Evolutionary conservation across 805 yeast genomes (phyloP).

Genomic region (Cyberlindnera mrakii): DNA sequence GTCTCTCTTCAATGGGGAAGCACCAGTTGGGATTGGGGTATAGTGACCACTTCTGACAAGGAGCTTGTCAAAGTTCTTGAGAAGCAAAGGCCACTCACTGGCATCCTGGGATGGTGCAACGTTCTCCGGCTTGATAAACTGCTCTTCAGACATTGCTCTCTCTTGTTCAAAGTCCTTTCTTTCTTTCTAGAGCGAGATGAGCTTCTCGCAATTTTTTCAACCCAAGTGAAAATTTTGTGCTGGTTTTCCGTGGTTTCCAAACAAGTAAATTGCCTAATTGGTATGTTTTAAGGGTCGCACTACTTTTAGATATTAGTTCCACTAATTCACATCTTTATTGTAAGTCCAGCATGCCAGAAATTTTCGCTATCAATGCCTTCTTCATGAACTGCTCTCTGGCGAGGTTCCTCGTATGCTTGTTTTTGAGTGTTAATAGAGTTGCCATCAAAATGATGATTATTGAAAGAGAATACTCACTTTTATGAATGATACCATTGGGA

Average conservation of each 20-base stretch:
- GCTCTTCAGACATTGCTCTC: slow-evolving; percentile 53
- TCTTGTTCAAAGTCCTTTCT: not conserved
- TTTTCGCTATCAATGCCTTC: slow-evolving; percentile 41
- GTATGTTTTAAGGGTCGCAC: not conserved
- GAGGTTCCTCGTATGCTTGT: slow-evolving; percentile 38
- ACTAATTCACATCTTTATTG: not conserved
- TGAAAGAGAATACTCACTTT: slow-evolving; percentile 16
- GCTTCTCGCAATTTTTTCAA: slow-evolving; percentile 5
- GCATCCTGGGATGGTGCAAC: slow-evolving; percentile 77
- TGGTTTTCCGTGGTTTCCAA: not conserved
- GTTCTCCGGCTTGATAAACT: slow-evolving; percentile 82
- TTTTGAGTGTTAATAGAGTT: slow-evolving; percentile 32
- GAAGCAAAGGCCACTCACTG: slow-evolving; percentile 89
- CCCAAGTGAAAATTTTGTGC: slow-evolving; percentile 1
- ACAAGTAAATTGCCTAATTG: slow-evolving; percentile 1
- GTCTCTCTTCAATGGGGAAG: slow-evolving; percentile 92
- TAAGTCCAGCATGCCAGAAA: slow-evolving; percentile 17
- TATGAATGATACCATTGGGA: slow-evolving; percentile 38
- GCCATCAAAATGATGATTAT: not conserved
- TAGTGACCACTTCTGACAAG: slow-evolving; percentile 95
- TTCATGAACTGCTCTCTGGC: slow-evolving; percentile 61
- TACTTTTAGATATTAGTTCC: no score
- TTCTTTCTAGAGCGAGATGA: slow-evolving; percentile 3
- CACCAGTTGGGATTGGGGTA: slow-evolving; percentile 94
- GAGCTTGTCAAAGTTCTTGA: slow-evolving; percentile 90